phyloP scores from a whole-genome alignment of 345 rosid genomes.

The Euclidium syriacum region DNA sequence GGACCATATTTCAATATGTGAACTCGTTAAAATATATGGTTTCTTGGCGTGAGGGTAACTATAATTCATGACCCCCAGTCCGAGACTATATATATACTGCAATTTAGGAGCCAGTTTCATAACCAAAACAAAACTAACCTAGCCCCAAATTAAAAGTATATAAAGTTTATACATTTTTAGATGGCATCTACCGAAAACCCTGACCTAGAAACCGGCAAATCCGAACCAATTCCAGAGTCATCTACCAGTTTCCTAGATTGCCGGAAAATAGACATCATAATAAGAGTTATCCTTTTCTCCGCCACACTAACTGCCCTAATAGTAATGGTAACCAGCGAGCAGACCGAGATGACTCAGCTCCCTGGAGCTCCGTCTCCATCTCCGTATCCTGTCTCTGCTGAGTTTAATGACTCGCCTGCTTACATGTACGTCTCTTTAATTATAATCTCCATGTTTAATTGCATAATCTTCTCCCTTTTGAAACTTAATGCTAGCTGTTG shows the following conservation, averaged over 20 bases:
- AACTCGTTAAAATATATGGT: too few relatives aligned
- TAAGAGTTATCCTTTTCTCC: slow-evolving; percentile 55
- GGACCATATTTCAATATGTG: too few relatives aligned
- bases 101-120: background rate
- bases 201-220: slow-evolving; percentile 29
- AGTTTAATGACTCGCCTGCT: slow-evolving; percentile 70
- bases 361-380: slow-evolving; percentile 7
- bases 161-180: background rate
- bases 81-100: slow-evolving; percentile 1
- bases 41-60: slow-evolving; percentile 27
- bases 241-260: slow-evolving; percentile 19
- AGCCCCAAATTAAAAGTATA: background rate
- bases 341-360: slow-evolving; percentile 33
- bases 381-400: slow-evolving; percentile 32
- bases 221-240: slow-evolving; percentile 13
- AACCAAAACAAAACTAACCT: background rate
- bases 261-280: slow-evolving; percentile 33
- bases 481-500: background rate
- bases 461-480: background rate
- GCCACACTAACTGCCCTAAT: slow-evolving; percentile 42
- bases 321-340: slow-evolving; percentile 56
- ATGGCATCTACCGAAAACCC: slow-evolving; percentile 52
- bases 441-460: background rate
- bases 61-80: background rate
- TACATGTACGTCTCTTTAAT: slow-evolving; percentile 45